Conservation (phyloP, 352 stramenopile species). For the Pythium oligandrum region DNA sequence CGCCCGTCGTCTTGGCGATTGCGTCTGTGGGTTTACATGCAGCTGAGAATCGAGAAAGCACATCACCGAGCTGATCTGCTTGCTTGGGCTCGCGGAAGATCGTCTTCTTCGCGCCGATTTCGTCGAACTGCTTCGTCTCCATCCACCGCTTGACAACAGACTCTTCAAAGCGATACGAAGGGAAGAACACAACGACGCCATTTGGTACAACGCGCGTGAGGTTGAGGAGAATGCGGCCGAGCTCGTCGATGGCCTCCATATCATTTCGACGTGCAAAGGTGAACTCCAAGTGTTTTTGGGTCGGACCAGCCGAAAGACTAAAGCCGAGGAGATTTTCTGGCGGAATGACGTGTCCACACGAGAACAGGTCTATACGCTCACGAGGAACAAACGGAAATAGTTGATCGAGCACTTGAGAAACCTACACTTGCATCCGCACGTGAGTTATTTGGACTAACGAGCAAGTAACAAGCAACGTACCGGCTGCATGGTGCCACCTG, state of each 20-base stretch:
- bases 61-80: constrained; percentile 87
- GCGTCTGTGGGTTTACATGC: constrained; percentile 27
- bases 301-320: constrained; percentile 74
- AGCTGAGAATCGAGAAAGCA: constrained; percentile 85
- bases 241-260: constrained; percentile 87
- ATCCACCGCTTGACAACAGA: constrained; percentile 86
- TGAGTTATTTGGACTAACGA: too few relatives aligned
- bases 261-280: constrained; percentile 80
- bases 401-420: constrained; percentile 92
- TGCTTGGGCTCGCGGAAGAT: constrained; percentile 94
- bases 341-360: constrained; percentile 98
- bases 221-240: constrained; percentile 93
- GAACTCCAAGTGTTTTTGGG: constrained; percentile 92
- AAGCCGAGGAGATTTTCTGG: constrained; percentile 87
- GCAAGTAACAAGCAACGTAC: constrained; percentile 22
- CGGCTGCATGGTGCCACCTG: constrained; percentile 97
- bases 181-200: constrained; percentile 97
- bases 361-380: constrained; percentile 91
- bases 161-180: constrained; percentile 96
- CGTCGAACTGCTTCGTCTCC: constrained; percentile 62
- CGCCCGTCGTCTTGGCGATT: constrained; percentile 30
- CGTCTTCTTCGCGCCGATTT: constrained; percentile 86
- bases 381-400: constrained; percentile 85
- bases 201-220: constrained; percentile 87
- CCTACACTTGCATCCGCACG: constrained; percentile 19